phyloP scores from a whole-genome alignment of 179 eudicot genomes.

The Gypsophila paniculata region DNA sequence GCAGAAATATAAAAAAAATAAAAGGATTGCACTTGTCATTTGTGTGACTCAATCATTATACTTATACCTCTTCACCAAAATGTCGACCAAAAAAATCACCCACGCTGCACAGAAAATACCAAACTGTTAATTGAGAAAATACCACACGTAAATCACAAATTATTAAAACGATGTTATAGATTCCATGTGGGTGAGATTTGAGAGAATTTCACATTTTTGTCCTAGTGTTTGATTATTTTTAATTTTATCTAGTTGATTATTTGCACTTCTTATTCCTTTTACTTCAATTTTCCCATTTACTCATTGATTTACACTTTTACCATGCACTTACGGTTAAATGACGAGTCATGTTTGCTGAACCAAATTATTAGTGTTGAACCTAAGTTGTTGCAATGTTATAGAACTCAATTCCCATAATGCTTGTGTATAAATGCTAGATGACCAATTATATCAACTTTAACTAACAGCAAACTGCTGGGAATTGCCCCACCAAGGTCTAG shows the following conservation, averaged over 20 bases:
- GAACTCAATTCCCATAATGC: neutral
- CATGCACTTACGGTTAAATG: neutral
- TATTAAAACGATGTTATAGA: neutral
- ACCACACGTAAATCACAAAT: slow-evolving; percentile 9
- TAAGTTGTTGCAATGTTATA: neutral
- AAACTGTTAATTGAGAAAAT: slow-evolving; percentile 17
- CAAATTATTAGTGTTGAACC: neutral
- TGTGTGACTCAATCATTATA: neutral
- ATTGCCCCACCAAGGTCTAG: neutral
- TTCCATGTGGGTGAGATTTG: neutral
- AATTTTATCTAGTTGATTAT: neutral
- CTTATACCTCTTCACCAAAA: slow-evolving; percentile 84
- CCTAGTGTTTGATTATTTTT: neutral
- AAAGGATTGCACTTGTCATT: neutral
- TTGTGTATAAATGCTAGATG: slow-evolving; percentile 2
- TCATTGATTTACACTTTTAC: neutral
- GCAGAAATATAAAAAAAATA: slow-evolving; percentile 11
- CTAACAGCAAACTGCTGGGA: neutral
- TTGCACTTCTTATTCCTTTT: neutral
- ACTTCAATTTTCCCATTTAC: neutral
- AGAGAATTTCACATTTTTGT: neutral
- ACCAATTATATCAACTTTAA: slow-evolving; percentile 5
- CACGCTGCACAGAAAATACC: slow-evolving; percentile 51
- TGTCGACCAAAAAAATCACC: slow-evolving; percentile 86
- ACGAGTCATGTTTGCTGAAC: neutral